These are phyloP conservation scores for Fusarium heterosporum DNA, from an alignment of 2,329 filamentous ascomycete species.

Conservation along the genomic window DNA sequence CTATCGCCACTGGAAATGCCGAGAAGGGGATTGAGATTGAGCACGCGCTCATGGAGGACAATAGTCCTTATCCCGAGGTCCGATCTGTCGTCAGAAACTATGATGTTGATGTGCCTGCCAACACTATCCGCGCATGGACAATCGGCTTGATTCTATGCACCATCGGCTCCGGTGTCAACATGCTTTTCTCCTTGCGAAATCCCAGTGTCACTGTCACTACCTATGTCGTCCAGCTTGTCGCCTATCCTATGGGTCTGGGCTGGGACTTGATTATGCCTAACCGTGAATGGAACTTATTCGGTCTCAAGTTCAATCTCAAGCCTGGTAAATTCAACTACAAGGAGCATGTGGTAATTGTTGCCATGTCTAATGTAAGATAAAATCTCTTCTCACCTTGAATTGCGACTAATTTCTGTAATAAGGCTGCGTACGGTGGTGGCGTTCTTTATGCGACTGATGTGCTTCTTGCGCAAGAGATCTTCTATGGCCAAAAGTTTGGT, in stretches of 20 bases:
- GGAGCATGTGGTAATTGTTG: slow-evolving; percentile 71
- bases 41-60: slow-evolving; percentile 69
- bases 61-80: slow-evolving; percentile 76
- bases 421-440: slow-evolving; percentile 69
- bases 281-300: slow-evolving; percentile 62
- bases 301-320: slow-evolving; percentile 66
- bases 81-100: slow-evolving; percentile 73
- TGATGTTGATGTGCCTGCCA: slow-evolving; percentile 72
- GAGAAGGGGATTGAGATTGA: slow-evolving; percentile 69
- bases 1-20: slow-evolving; percentile 64
- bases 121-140: slow-evolving; percentile 73
- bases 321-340: slow-evolving; percentile 71
- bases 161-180: slow-evolving; percentile 70
- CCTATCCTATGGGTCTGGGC: slow-evolving; percentile 67
- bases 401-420: slow-evolving; percentile 32
- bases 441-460: slow-evolving; percentile 67
- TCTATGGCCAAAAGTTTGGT: slow-evolving; percentile 67
- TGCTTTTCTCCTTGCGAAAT: slow-evolving; percentile 70
- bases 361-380: slow-evolving; percentile 70
- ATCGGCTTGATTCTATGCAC: slow-evolving; percentile 72
- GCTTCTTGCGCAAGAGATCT: slow-evolving; percentile 63
- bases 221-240: slow-evolving; percentile 71
- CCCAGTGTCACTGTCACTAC: slow-evolving; percentile 70
- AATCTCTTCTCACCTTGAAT: neutral
- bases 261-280: slow-evolving; percentile 68